phyloP scores from a whole-genome alignment of 805 yeast species.

The Clavispora carvajalis region DNA sequence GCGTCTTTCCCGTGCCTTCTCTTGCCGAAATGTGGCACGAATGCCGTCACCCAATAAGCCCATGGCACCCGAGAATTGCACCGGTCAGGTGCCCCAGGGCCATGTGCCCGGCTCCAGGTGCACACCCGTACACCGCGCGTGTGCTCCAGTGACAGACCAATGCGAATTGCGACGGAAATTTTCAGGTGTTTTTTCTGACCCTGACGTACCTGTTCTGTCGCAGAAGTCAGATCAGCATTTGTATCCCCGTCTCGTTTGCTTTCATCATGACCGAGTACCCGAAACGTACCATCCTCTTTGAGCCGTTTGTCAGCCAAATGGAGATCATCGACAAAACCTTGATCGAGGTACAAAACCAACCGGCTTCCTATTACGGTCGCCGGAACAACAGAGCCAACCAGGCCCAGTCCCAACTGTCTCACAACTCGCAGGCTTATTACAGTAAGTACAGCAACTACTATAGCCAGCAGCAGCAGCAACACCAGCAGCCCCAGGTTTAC shows the following conservation, averaged over 20 bases:
- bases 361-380: slow-evolving; percentile 17
- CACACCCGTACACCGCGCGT: slow-evolving; percentile 3
- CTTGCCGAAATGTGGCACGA: no score
- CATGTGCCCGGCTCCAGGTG: no score
- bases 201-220: neutral
- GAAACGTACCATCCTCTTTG: slow-evolving; percentile 21
- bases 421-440: slow-evolving; percentile 1
- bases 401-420: neutral
- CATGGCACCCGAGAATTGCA: no score
- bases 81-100: no score
- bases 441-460: slow-evolving; percentile 8
- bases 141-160: neutral
- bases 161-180: neutral
- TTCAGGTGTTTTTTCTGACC: slow-evolving; percentile 1
- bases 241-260: neutral
- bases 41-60: no score
- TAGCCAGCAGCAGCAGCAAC: slow-evolving; percentile 4
- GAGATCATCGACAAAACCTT: slow-evolving; percentile 28
- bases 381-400: slow-evolving; percentile 6
- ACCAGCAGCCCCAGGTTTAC: slow-evolving; percentile 2
- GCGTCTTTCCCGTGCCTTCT: no score
- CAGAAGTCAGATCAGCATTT: neutral
- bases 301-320: slow-evolving; percentile 31
- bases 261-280: slow-evolving; percentile 12
- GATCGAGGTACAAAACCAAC: slow-evolving; percentile 32